Conservation (phyloP, 805 yeast species). For the Starmerella potacharoeniae region DNA sequence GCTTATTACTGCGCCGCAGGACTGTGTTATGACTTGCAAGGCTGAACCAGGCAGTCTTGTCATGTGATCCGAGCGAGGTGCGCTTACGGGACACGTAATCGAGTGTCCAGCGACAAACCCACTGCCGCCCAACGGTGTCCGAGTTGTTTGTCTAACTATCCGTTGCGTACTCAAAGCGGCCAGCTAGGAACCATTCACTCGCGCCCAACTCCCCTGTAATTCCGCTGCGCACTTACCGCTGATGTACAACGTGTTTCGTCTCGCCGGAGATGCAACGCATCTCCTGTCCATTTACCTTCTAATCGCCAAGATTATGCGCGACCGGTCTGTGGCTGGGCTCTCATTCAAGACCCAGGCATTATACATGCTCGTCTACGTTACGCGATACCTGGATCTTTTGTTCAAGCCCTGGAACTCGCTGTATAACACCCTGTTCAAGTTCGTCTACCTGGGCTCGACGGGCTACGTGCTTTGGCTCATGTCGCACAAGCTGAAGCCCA, state of each 20-base stretch:
- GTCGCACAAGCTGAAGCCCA: slow-evolving; percentile 47
- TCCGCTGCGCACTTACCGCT: neutral
- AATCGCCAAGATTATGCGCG: slow-evolving; percentile 52
- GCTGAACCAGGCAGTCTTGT: too few relatives aligned
- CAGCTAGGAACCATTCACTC: neutral
- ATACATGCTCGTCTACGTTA: slow-evolving; percentile 58
- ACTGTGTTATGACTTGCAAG: too few relatives aligned
- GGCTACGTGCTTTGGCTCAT: slow-evolving; percentile 63
- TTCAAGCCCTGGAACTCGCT: slow-evolving; percentile 35
- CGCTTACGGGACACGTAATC: neutral
- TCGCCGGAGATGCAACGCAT: slow-evolving; percentile 71
- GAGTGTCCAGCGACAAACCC: neutral
- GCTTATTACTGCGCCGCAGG: too few relatives aligned
- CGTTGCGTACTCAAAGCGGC: neutral
- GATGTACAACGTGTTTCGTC: slow-evolving; percentile 24
- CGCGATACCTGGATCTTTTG: slow-evolving; percentile 61
- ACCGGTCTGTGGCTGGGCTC: slow-evolving; percentile 66
- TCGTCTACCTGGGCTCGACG: slow-evolving; percentile 68
- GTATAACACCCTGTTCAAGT: slow-evolving; percentile 72
- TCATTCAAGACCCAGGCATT: slow-evolving; percentile 80
- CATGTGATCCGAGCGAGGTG: too few relatives aligned
- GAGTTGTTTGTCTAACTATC: neutral
- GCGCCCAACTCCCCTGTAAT: neutral
- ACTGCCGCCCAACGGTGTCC: neutral
- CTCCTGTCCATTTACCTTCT: slow-evolving; percentile 66